A percentile compares a stretch with the other conserved stretches of the same genome.
phyloP scores from a whole-genome alignment of 2,329 filamentous ascomycete genomes.

The Diaporthe helianthi region DNA sequence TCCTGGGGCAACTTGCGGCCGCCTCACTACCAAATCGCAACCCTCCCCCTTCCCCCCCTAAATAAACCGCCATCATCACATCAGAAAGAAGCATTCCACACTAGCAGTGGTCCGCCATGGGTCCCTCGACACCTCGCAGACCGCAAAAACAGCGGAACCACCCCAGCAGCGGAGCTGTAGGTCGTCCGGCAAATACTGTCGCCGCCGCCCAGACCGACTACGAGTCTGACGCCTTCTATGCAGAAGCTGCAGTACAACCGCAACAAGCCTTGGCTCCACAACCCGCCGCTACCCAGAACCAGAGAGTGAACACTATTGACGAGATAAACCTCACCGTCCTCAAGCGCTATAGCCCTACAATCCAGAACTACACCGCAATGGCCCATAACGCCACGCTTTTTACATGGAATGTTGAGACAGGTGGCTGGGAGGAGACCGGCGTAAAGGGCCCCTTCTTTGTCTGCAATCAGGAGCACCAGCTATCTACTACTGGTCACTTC shows the following conservation, averaged over 20 bases:
- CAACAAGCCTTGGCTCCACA: slow-evolving; percentile 45
- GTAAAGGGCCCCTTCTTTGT: slow-evolving; percentile 91
- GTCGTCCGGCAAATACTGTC: neutral
- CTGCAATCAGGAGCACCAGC: slow-evolving; percentile 64
- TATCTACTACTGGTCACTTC: slow-evolving; percentile 42
- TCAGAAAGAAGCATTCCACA: neutral
- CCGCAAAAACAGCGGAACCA: slow-evolving; percentile 41
- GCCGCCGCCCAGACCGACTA: slow-evolving; percentile 60
- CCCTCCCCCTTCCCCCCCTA: too few species aligned
- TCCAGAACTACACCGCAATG: slow-evolving; percentile 77
- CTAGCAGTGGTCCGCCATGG: neutral
- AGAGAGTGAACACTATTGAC: slow-evolving; percentile 71
- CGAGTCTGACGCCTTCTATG: slow-evolving; percentile 68
- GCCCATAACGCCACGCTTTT: slow-evolving; percentile 90
- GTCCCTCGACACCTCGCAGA: slow-evolving; percentile 2
- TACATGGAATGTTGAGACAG: slow-evolving; percentile 69
- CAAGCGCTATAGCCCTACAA: slow-evolving; percentile 77
- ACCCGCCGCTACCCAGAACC: slow-evolving; percentile 67
- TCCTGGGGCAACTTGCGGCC: neutral
- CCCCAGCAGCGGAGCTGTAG: slow-evolving; percentile 24
- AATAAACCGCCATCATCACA: neutral
- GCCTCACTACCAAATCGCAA: neutral
- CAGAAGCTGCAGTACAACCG: slow-evolving; percentile 40
- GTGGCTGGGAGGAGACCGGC: slow-evolving; percentile 83
- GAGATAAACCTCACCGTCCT: slow-evolving; percentile 89